Evolutionary conservation across 2,329 filamentous ascomycete genomes (phyloP).

Genomic region (Sphaerulina vaccinii): DNA sequence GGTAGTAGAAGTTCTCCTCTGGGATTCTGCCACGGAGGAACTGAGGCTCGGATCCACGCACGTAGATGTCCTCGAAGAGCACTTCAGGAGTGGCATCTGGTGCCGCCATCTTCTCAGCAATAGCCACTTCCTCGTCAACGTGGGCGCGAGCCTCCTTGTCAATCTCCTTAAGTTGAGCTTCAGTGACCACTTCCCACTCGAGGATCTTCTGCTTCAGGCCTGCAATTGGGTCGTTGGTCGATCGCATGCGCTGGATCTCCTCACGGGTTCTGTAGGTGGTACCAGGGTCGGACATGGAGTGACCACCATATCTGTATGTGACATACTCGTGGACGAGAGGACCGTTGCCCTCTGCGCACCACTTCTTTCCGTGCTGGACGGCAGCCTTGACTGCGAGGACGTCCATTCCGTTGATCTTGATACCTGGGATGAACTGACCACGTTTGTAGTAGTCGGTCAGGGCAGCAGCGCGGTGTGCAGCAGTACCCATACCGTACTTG

Average conservation of each 20-base stretch:
- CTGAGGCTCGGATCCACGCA: slow-evolving; percentile 78
- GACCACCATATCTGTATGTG: slow-evolving; percentile 97
- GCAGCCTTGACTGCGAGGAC: slow-evolving; percentile 96
- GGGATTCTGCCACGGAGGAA: slow-evolving; percentile 84
- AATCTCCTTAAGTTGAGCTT: slow-evolving; percentile 93
- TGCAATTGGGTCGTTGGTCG: slow-evolving; percentile 96
- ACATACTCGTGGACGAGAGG: slow-evolving; percentile 98
- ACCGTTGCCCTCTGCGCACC: slow-evolving; percentile 77
- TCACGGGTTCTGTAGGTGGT: slow-evolving; percentile 98
- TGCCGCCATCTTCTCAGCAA: slow-evolving; percentile 80
- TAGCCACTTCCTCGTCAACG: slow-evolving; percentile 86
- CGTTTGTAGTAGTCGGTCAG: slow-evolving; percentile 99
- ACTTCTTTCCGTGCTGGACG: slow-evolving; percentile 90
- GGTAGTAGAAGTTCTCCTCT: slow-evolving; percentile 88
- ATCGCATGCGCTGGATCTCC: slow-evolving; percentile 99
- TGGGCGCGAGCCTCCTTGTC: slow-evolving; percentile 87
- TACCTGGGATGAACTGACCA: slow-evolving; percentile 97
- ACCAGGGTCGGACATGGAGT: slow-evolving; percentile 99
- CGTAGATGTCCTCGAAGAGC: slow-evolving; percentile 96
- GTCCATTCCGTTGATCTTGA: slow-evolving; percentile 99
- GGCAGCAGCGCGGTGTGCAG: slow-evolving; percentile 88
- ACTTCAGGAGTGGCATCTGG: slow-evolving; percentile 79
- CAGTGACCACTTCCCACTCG: slow-evolving; percentile 86
- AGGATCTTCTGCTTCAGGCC: slow-evolving; percentile 97
- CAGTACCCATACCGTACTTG: slow-evolving; percentile 99